Evolutionary conservation across 208 protist genomes (phyloP), one percentile per base, ranked within the genome.

Genomic region (Lotmaria passim): DNA sequence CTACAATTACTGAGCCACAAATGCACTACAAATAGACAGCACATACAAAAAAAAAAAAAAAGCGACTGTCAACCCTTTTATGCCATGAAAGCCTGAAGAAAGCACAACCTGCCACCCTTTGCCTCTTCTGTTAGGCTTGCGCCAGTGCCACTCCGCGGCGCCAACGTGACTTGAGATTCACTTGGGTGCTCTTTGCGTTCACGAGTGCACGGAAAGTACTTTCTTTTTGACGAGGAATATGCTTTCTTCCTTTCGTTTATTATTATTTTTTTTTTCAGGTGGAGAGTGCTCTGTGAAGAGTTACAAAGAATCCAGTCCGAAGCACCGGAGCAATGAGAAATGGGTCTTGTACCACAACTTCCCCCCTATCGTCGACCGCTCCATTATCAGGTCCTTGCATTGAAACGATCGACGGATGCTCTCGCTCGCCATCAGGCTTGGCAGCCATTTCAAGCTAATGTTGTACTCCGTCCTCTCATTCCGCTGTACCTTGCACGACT

Each of bases 301-400:
- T 50, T 73, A 78, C 31, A 48, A 21, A 17, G 59, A 44, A 36
- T 66, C 73, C 52, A 82, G 63, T 11, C 78, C 73, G 17, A 89
- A 64, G 1, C 64, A 41, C 30, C 73, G 62, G 47, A 94, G 83
- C 44, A 87, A 17, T n/a, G 65, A 34, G 64, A 93, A 93, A 69
- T 95, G 81, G 24, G 73, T 47, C 38, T 65, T 46, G 66, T 95
- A 95, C 86, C 86, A 95, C 52, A 85, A 7, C 23, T 76, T 53
- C 24, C 68, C 81, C 0, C 73, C 81, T 19, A 83, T 52, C 7
- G 80, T 81, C 26, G 79, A 81, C 43, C 66, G 57, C 23, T 81
- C 73, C 66, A 90, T 73, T 14, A 95, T 87, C 23, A 89, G 34
- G n/a, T 80, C 59, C 24, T 72, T 61, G 38, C 78, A 82, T 51